A percentile compares a stretch with the other conserved stretches of the same genome.
These are phyloP conservation scores for Globisporangium irregulare DNA, from an alignment of 352 stramenopile species.

Conservation along the genomic window DNA sequence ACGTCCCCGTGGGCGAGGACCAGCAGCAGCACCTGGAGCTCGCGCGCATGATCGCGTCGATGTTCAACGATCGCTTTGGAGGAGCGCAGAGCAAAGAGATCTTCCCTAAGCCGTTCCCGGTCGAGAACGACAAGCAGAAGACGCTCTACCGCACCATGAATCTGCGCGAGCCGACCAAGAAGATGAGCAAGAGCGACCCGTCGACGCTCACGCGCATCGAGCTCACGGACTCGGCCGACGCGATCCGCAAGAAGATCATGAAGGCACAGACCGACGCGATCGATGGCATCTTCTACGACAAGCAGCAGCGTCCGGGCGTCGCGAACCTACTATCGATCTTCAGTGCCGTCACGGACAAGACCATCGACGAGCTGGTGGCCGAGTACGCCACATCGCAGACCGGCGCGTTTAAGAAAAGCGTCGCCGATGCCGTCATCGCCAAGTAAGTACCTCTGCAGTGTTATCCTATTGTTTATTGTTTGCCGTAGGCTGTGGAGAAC, in stretches of 20 bases:
- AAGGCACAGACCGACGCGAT: constrained; percentile 89
- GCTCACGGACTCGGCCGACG: constrained; percentile 74
- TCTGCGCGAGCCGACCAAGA: constrained; percentile 93
- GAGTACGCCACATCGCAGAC: constrained; percentile 65
- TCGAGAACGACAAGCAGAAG: constrained; percentile 36
- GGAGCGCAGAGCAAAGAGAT: constrained; percentile 23
- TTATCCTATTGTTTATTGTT: constrained; percentile 16
- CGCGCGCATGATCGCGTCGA: constrained; percentile 93
- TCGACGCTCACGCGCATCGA: constrained; percentile 94
- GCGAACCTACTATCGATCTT: constrained; percentile 96
- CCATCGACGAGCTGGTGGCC: constrained; percentile 66
- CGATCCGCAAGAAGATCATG: constrained; percentile 84
- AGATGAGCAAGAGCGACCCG: constrained; percentile 99
- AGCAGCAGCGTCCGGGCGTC: constrained; percentile 90
- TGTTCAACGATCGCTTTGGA: constrained; percentile 96
- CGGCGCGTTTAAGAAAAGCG: constrained; percentile 93
- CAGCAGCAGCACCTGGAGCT: constrained; percentile 99
- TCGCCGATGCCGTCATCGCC: constrained; percentile 94
- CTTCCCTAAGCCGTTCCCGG: constrained; percentile 55
- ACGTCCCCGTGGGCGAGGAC: constrained; percentile 98
- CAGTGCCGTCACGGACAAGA: constrained; percentile 68
- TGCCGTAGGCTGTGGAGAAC: not conserved
- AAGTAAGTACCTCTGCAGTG: constrained; percentile 50
- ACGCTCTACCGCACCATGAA: constrained; percentile 95
- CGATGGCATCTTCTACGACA: constrained; percentile 84